Evolutionary conservation across 768 basidiomycete species (phyloP), one percentile per base, ranked within the genome.

Genomic region (Leucocoprinus sp.): DNA sequence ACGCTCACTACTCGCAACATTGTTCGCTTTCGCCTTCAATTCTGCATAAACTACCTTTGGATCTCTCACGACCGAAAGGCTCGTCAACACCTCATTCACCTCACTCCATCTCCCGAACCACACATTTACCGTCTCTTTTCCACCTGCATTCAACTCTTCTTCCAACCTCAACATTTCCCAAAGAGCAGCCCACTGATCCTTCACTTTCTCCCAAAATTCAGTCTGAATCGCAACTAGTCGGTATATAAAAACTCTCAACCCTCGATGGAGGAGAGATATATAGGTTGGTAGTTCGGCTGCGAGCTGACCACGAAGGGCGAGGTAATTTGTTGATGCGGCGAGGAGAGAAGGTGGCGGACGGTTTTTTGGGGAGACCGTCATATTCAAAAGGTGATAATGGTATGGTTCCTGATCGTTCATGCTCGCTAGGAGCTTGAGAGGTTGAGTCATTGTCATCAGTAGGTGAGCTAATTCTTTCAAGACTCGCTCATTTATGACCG

Each of bases 151-250:
- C 65, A 74, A 60, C 64, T 84, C 81, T 1, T 80, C 81, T 15
- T 84, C 84, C 3, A 83, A 78, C 8, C 74, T 66, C n/a, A 85
- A 62, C 57, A 82, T 84, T 49, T 89, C 84, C 88, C 88, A 91
- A n/a, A 91, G 63, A n/a, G 79, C 80, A 1, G 69, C 72, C 88
- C 88, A 91, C 22, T 73, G 66, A 40, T 77, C 76, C 34, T 74
- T 68, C 5, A 84, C 72, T 29, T 75, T 74, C 12, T 60, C 49
- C 66, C 77, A 90, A 55, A 83, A 84, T 18, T 62, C 60, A 1
- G 67, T 67, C 57, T 90, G 87, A 47, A 77, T 70, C 4, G 63
- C 60, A 0, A 74, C 74, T 21, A 89, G 64, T 19, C 75, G 67
- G 2, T 66, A 54, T 0, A 86, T 68, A 42, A 72, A 69, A 4